These are phyloP conservation scores for Skeletonema potamos DNA, from an alignment of 108 stramenopile species.

Conservation along the genomic window DNA sequence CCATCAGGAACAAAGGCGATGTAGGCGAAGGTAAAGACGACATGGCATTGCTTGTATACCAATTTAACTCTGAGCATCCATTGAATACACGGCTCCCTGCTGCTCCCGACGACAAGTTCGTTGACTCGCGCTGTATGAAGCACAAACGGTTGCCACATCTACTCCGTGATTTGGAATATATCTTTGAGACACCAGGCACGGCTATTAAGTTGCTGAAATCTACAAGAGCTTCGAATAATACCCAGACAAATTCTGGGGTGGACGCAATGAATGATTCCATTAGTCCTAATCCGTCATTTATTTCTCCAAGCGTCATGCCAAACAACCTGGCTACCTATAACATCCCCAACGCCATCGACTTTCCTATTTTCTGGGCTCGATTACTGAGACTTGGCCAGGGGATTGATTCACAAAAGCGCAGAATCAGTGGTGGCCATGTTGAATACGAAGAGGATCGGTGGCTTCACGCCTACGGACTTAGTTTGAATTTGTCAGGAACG, in stretches of 20 bases:
- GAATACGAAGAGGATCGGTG: slow-evolving; percentile 87
- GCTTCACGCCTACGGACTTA: slow-evolving; percentile 83
- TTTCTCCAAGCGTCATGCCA: not conserved
- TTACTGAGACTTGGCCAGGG: slow-evolving; percentile 81
- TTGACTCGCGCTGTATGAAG: slow-evolving; percentile 81
- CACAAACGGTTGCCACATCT: slow-evolving; percentile 86
- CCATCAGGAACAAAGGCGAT: slow-evolving; percentile 50
- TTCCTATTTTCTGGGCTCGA: slow-evolving; percentile 74
- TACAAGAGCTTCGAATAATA: slow-evolving; percentile 17
- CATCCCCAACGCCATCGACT: slow-evolving; percentile 62
- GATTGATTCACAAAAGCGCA: slow-evolving; percentile 87
- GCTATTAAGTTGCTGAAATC: slow-evolving; percentile 67
- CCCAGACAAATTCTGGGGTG: not conserved
- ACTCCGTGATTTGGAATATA: slow-evolving; percentile 88
- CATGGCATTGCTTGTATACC: slow-evolving; percentile 53
- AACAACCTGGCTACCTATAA: slow-evolving; percentile 42
- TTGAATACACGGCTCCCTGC: slow-evolving; percentile 70
- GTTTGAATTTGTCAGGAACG: slow-evolving; percentile 82
- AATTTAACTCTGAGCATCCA: slow-evolving; percentile 75
- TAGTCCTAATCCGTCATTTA: slow-evolving; percentile 32
- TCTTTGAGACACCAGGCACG: slow-evolving; percentile 88
- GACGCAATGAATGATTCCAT: slow-evolving; percentile 25
- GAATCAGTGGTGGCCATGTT: slow-evolving; percentile 84
- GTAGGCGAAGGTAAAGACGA: slow-evolving; percentile 44
- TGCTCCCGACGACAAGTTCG: slow-evolving; percentile 85